Conservation (phyloP, 2,329 filamentous ascomycete species). For the Fusarium ramigenum region DNA sequence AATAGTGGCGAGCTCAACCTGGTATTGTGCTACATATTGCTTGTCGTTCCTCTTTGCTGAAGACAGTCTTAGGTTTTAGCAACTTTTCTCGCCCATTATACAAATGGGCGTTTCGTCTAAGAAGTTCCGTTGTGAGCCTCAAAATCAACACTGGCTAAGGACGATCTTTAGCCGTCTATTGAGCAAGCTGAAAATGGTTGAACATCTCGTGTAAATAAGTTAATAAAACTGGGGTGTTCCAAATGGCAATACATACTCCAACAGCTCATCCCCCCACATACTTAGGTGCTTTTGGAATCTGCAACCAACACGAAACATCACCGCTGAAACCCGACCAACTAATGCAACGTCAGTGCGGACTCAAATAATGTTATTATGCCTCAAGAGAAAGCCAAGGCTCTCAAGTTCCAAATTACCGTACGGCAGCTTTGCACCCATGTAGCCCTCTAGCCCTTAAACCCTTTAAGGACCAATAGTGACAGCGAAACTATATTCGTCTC, state of each 20-base stretch:
- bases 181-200: neutral
- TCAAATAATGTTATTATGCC: neutral
- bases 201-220: neutral
- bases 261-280: neutral
- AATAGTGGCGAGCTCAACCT: neutral
- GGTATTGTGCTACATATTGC: neutral
- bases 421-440: neutral
- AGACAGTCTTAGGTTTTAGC: neutral
- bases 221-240: neutral
- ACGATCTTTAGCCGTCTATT: neutral
- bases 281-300: neutral
- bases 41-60: neutral
- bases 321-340: neutral
- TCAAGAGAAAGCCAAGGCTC: neutral
- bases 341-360: neutral
- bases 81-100: neutral
- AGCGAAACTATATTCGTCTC: conserved; percentile 38
- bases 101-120: neutral
- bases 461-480: conserved; percentile 1
- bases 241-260: neutral
- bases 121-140: neutral
- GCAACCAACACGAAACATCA: conserved; percentile 34
- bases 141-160: neutral
- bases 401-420: conserved; percentile 2
- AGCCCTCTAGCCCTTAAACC: neutral